A percentile compares a stretch with the other conserved stretches of the same genome.
Evolutionary conservation across 495 filamentous ascomycete species (phyloP).

Genomic region (Aspergillus indologenus): DNA sequence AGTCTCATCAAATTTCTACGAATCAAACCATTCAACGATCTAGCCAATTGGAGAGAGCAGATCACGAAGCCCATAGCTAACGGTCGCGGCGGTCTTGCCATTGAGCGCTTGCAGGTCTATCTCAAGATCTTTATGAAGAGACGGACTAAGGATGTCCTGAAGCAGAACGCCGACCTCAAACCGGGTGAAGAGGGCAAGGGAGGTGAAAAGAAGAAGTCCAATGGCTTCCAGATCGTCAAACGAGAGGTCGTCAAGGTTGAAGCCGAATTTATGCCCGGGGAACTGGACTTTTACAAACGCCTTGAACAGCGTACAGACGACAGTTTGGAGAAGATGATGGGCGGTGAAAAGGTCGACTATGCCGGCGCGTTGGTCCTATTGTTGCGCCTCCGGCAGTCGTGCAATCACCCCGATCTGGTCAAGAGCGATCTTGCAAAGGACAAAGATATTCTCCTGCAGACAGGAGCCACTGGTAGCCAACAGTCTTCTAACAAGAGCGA

Average conservation of each 20-base stretch:
- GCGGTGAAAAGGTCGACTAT: conserved; percentile 66
- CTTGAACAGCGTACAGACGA: conserved; percentile 81
- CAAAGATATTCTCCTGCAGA: conserved; percentile 74
- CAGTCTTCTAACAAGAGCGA: conserved; percentile 48
- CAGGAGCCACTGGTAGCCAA: conserved; percentile 42
- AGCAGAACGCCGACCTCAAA: conserved; percentile 72
- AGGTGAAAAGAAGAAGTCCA: conserved; percentile 47
- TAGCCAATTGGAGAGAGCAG: conserved; percentile 79
- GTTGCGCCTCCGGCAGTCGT: conserved; percentile 83
- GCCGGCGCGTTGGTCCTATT: conserved; percentile 84
- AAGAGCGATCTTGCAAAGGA: conserved; percentile 82
- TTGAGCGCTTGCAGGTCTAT: conserved; percentile 75
- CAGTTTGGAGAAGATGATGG: conserved; percentile 85
- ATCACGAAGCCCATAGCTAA: conserved; percentile 84
- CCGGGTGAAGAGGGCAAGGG: conserved; percentile 53
- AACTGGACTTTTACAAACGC: conserved; percentile 79
- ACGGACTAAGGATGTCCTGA: conserved; percentile 91
- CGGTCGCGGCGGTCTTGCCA: conserved; percentile 82
- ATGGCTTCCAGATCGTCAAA: conserved; percentile 80
- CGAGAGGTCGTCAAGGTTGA: conserved; percentile 80
- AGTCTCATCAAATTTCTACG: conserved; percentile 87
- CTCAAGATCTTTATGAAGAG: conserved; percentile 96
- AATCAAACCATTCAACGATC: conserved; percentile 85
- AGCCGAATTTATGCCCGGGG: conserved; percentile 73
- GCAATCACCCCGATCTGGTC: conserved; percentile 87